Evolutionary conservation across 306 rosid species (phyloP).

Genomic region (Bauhinia variegata): DNA sequence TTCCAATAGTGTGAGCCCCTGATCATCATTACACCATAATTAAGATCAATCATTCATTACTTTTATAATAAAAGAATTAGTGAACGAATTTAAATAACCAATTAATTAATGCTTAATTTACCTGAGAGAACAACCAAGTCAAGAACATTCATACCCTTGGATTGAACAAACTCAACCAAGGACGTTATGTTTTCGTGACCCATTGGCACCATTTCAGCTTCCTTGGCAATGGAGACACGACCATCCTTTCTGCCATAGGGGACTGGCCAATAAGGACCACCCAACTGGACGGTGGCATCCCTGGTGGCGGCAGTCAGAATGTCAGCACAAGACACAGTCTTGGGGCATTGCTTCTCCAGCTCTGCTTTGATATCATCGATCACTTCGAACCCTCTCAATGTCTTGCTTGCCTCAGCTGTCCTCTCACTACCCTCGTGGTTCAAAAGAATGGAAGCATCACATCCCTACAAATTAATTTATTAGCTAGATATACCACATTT

Average conservation of each 20-base stretch:
- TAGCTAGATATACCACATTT: neutral
- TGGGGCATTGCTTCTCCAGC: constrained; percentile 68
- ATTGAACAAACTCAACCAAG: constrained; percentile 64
- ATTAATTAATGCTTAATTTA: constrained; percentile 7
- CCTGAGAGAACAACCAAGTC: constrained; percentile 86
- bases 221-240: constrained; percentile 51
- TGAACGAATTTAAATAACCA: no score
- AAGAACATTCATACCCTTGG: constrained; percentile 59
- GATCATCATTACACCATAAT: neutral
- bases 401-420: constrained; percentile 61
- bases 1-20: constrained; percentile 95
- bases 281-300: constrained; percentile 67
- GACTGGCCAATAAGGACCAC: constrained; percentile 77
- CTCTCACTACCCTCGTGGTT: constrained; percentile 83
- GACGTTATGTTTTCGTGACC: constrained; percentile 67
- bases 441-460: constrained; percentile 75
- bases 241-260: constrained; percentile 85
- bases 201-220: constrained; percentile 64
- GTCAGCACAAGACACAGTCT: constrained; percentile 76
- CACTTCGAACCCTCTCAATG: constrained; percentile 77
- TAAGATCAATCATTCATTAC: no score
- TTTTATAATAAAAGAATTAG: no score
- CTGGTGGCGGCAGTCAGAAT: constrained; percentile 67
- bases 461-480: constrained; percentile 61
- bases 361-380: constrained; percentile 79